Conservation (phyloP, 805 yeast species). For the Saturnispora mendoncae region DNA sequence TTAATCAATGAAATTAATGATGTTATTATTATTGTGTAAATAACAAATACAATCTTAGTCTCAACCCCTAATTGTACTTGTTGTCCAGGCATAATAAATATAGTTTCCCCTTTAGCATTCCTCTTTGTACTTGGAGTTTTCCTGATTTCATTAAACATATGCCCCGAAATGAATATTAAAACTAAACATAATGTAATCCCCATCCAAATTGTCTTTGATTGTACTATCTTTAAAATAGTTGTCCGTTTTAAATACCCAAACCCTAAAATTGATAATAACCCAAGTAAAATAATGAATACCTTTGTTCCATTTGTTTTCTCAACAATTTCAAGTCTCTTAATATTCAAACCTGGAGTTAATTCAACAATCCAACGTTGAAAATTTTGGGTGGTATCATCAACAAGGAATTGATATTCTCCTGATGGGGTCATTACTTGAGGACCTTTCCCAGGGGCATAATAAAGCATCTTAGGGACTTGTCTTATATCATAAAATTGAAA, state of each 20-base stretch:
- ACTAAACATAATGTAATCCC: conserved; percentile 51
- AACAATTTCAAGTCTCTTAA: conserved; percentile 1
- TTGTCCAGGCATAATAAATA: conserved; percentile 47
- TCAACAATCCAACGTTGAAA: conserved; percentile 11
- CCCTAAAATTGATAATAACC: conserved; percentile 26
- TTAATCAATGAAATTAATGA: conserved; percentile 49
- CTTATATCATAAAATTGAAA: conserved; percentile 48
- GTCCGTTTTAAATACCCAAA: conserved; percentile 24
- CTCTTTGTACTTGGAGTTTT: conserved; percentile 53
- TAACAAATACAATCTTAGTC: conserved; percentile 72
- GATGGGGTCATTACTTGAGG: conserved; percentile 19
- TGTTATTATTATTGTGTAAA: conserved; percentile 63
- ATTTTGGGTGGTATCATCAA: conserved; percentile 32
- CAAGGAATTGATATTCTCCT: conserved; percentile 38
- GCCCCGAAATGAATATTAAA: conserved; percentile 73
- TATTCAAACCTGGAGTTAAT: conserved; percentile 7
- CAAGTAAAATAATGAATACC: conserved; percentile 29
- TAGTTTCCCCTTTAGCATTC: conserved; percentile 29
- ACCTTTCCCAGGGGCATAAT: conserved; percentile 22
- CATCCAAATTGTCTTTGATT: conserved; percentile 64
- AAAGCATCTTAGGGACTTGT: conserved; percentile 69
- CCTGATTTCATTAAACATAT: conserved; percentile 89
- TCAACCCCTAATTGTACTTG: conserved; percentile 78
- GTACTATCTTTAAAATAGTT: conserved; percentile 33
- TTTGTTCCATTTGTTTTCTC: conserved; percentile 16